phyloP scores from a whole-genome alignment of 371 early-diverging fungal species.

The Coemansia linderi region DNA sequence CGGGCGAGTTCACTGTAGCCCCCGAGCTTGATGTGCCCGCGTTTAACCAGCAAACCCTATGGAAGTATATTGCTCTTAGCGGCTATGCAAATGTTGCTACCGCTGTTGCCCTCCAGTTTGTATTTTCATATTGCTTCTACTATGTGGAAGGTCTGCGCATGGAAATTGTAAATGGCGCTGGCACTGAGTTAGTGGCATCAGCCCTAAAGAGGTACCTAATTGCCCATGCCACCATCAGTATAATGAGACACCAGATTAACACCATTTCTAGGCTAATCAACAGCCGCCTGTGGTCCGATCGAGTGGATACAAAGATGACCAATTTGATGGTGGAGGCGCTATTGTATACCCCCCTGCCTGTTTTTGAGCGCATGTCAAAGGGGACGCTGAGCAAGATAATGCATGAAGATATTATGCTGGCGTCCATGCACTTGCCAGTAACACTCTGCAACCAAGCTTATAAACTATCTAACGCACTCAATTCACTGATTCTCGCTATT shows the following conservation, averaged over 20 bases:
- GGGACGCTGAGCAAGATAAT: slow-evolving; percentile 1
- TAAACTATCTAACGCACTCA: slow-evolving; percentile 5
- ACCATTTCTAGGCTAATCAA: neutral
- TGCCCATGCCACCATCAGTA: neutral
- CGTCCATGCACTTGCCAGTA: neutral
- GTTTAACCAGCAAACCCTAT: neutral
- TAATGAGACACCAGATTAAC: neutral
- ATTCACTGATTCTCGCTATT: slow-evolving; percentile 9
- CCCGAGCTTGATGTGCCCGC: slow-evolving; percentile 19
- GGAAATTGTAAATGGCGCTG: neutral
- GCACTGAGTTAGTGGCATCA: neutral
- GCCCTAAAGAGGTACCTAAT: slow-evolving; percentile 5
- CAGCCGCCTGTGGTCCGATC: slow-evolving; percentile 11
- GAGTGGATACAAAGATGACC: neutral
- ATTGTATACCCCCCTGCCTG: slow-evolving; percentile 10
- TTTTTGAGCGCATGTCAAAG: slow-evolving; percentile 28
- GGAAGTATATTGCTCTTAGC: slow-evolving; percentile 9
- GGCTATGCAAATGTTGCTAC: slow-evolving; percentile 11
- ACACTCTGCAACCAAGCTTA: neutral
- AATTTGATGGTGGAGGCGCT: neutral
- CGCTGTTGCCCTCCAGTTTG: slow-evolving; percentile 5
- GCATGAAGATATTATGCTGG: neutral
- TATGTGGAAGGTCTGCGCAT: slow-evolving; percentile 13
- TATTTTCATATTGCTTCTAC: slow-evolving; percentile 15
- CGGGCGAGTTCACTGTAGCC: neutral